phyloP scores from a whole-genome alignment of 352 stramenopile species.

The Pythium rishiriense region DNA sequence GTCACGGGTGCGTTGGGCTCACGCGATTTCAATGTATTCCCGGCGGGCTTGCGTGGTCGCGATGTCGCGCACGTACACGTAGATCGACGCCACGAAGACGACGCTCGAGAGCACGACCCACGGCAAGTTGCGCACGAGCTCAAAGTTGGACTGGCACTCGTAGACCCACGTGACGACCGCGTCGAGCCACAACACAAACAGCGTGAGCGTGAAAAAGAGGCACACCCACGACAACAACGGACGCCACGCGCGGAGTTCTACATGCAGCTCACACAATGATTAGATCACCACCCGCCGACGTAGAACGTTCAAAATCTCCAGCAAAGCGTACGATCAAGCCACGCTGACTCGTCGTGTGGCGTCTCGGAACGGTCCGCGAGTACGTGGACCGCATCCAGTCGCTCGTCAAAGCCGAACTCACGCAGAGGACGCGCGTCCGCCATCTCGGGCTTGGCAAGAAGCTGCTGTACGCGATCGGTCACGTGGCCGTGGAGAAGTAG shows the following conservation, averaged over 20 bases:
- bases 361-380: background rate
- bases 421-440: background rate
- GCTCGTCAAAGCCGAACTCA: slow-evolving; percentile 4
- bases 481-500: background rate
- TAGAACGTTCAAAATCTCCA: background rate
- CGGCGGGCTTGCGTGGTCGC: background rate
- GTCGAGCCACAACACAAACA: slow-evolving; percentile 7
- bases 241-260: background rate
- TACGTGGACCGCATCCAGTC: background rate
- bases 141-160: background rate
- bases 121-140: slow-evolving; percentile 10
- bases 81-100: slow-evolving; percentile 1
- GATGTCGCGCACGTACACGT: background rate
- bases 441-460: background rate
- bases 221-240: slow-evolving; percentile 5
- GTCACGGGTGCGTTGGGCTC: no score
- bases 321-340: background rate
- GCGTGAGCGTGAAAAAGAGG: slow-evolving; percentile 8
- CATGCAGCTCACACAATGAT: no score
- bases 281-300: no score
- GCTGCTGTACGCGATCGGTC: background rate
- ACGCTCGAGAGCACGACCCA: slow-evolving; percentile 6
- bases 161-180: slow-evolving; percentile 8
- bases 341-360: background rate
- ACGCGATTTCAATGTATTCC: slow-evolving; percentile 6